These are phyloP conservation scores for Alternaria hordeiaustralica DNA, from an alignment of 2,329 filamentous ascomycete genomes.

Conservation along the genomic window DNA sequence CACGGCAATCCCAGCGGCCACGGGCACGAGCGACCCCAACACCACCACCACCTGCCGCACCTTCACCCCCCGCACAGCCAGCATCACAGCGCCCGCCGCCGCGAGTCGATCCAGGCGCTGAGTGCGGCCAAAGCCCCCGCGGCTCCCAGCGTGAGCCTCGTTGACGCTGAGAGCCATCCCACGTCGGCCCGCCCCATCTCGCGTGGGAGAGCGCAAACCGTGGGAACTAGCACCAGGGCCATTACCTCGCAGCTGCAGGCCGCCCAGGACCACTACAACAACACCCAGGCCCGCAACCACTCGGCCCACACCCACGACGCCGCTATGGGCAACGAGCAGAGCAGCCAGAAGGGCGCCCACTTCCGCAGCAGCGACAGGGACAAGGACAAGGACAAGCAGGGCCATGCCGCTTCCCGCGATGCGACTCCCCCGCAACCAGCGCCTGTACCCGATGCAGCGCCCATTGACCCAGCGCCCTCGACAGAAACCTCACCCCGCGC, in stretches of 20 bases:
- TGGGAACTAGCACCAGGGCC: slow-evolving; percentile 24
- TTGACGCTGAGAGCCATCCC: slow-evolving; percentile 44
- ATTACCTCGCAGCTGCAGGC: slow-evolving; percentile 40
- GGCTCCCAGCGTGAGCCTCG: slow-evolving; percentile 48
- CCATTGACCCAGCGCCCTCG: background rate
- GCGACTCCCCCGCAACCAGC: background rate
- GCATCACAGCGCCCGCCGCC: slow-evolving; percentile 40
- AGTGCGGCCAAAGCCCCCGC: slow-evolving; percentile 46
- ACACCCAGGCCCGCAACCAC: slow-evolving; percentile 8
- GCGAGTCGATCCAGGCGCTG: slow-evolving; percentile 51
- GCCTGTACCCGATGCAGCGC: slow-evolving; percentile 40
- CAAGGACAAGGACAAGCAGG: slow-evolving; percentile 6
- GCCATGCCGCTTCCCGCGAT: slow-evolving; percentile 14
- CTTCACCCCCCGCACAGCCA: slow-evolving; percentile 23
- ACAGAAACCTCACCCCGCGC: slow-evolving; percentile 8
- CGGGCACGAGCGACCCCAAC: slow-evolving; percentile 11
- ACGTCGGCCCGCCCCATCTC: slow-evolving; percentile 33
- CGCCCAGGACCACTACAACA: slow-evolving; percentile 35
- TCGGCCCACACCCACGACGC: background rate
- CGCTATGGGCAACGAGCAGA: slow-evolving; percentile 52
- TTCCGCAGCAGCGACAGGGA: slow-evolving; percentile 8
- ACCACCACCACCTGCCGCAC: slow-evolving; percentile 14
- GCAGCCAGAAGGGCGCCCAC: slow-evolving; percentile 33
- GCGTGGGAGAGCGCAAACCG: slow-evolving; percentile 38
- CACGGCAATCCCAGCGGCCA: background rate